Evolutionary conservation across 306 rosid species (phyloP).

Genomic region (Datisca glomerata): DNA sequence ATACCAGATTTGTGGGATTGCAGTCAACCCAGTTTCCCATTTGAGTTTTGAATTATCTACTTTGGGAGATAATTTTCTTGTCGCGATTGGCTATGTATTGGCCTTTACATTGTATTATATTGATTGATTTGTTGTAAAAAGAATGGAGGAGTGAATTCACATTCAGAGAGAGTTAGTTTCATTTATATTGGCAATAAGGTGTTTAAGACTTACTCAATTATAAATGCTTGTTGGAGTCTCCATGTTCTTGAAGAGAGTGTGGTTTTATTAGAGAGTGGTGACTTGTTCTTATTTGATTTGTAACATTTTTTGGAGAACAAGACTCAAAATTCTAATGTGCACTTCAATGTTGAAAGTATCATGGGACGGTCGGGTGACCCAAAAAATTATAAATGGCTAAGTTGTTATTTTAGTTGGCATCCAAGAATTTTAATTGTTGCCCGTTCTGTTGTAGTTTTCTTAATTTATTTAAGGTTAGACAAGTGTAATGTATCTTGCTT

Average conservation of each 20-base stretch:
- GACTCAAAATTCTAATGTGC: neutral
- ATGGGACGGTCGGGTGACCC: slow-evolving; percentile 20
- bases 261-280: slow-evolving; percentile 44
- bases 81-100: slow-evolving; percentile 38
- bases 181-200: slow-evolving; percentile 26
- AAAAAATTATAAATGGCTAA: slow-evolving; percentile 31
- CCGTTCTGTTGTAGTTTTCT: slow-evolving; percentile 41
- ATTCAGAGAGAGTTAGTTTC: slow-evolving; percentile 19
- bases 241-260: slow-evolving; percentile 39
- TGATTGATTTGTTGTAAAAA: slow-evolving; percentile 39
- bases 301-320: slow-evolving; percentile 12
- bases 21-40: slow-evolving; percentile 20
- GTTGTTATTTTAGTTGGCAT: slow-evolving; percentile 71
- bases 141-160: slow-evolving; percentile 2
- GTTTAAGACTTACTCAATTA: slow-evolving; percentile 36
- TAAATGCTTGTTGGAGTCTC: slow-evolving; percentile 61
- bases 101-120: slow-evolving; percentile 36
- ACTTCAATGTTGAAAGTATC: slow-evolving; percentile 34
- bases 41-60: neutral
- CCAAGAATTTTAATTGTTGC: slow-evolving; percentile 47
- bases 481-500: slow-evolving; percentile 32
- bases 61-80: slow-evolving; percentile 7
- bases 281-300: slow-evolving; percentile 52
- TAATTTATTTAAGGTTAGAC: slow-evolving; percentile 40
- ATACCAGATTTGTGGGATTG: slow-evolving; percentile 28